phyloP scores from a whole-genome alignment of 2,329 filamentous ascomycete genomes.

The Microdochium nivale region DNA sequence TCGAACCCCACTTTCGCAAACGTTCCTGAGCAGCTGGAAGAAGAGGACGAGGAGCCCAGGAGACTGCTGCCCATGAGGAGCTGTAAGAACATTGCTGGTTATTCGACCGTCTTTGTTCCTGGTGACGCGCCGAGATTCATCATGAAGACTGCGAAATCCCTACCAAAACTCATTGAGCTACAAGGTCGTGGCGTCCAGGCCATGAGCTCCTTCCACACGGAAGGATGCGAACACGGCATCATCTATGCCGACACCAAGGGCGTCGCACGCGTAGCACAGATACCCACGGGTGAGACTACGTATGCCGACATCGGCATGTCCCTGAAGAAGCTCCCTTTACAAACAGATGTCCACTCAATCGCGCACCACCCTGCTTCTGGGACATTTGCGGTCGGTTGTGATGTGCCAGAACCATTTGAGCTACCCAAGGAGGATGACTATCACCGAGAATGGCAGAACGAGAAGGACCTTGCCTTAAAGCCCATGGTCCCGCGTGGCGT shows the following conservation, averaged over 20 bases:
- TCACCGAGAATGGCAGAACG: conserved; percentile 71
- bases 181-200: conserved; percentile 60
- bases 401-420: conserved; percentile 61
- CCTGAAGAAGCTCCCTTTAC: conserved; percentile 61
- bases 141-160: conserved; percentile 69
- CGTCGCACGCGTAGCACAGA: conserved; percentile 63
- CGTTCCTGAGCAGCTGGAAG: conserved; percentile 35
- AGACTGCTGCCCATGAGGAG: conserved; percentile 46
- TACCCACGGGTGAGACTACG: conserved; percentile 54
- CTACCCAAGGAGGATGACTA: conserved; percentile 81
- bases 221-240: conserved; percentile 72
- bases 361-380: conserved; percentile 68
- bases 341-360: conserved; percentile 62
- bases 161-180: conserved; percentile 66
- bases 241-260: conserved; percentile 69
- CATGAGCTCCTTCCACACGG: conserved; percentile 69
- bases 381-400: conserved; percentile 71
- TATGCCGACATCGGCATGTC: conserved; percentile 71
- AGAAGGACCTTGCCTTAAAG: conserved; percentile 52
- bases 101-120: conserved; percentile 74
- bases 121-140: conserved; percentile 75
- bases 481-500: conserved; percentile 65
- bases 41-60: conserved; percentile 40
- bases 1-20: conserved; percentile 60
- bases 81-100: conserved; percentile 62